Evolutionary conservation across 1,284 basidiomycete genomes (phyloP), one percentile per base, ranked within the genome.

Genomic region (Trichosporon sp.): DNA sequence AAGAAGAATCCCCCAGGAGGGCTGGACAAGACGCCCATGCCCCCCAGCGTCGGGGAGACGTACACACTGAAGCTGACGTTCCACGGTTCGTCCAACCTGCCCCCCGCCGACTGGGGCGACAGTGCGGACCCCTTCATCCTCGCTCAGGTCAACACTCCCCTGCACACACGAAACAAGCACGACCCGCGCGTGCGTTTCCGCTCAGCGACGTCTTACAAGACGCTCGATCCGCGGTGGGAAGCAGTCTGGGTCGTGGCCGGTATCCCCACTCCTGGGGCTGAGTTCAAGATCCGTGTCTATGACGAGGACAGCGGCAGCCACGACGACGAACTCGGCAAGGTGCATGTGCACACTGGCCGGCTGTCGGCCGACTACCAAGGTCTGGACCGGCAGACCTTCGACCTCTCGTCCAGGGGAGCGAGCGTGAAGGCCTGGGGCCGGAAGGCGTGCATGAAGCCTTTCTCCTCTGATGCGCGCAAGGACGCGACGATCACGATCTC

Each of bases 241-340:
- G 76, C 79, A 2, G 73, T 75, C 26, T 88, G 87, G 87, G 75
- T 85, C 21, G 80, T 88, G 10, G 83, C 83, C 0, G 86, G 86
- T 4, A 78, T 87, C 0, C 86, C 87, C 1, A 74, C 74, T 4
- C 76, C 78, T 0, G 70, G 70, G 26, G 83, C 86, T 67, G 73
- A 71, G 7, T 76, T 88, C 31, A 79, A 78, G 11, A 46, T 61
- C 37, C 73, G 76, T 21, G 76, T 87, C 26, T 79, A 80, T 70
- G 86, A 88, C 75, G 86, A 87, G 72, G 86, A 88, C 76, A 78
- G 80, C 1, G 81, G 81, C 3, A 80, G 85, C 69, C 79, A 82
- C 67, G 86, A 88, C 78, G 86, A 88, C 77, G 72, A 81, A 8
- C 80, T 87, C 3, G 87, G 86, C 3, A 83, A 83, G 73, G 77